Evolutionary conservation across 139 green algal species (phyloP), one percentile per base, ranked within the genome.

Genomic region (Tetradesmus obliquus): DNA sequence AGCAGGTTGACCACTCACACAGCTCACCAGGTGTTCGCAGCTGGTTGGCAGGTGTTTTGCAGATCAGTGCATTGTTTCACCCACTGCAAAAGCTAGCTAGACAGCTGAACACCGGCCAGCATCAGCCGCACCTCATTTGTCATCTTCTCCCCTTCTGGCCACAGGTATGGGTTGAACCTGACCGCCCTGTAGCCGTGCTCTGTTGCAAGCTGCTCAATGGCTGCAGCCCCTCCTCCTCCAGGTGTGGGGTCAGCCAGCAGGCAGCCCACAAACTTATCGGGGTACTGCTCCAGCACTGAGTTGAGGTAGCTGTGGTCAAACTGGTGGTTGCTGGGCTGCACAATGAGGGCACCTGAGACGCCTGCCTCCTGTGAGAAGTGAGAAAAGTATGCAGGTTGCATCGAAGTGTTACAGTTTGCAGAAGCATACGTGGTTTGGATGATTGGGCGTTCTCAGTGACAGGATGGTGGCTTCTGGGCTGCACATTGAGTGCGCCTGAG

Each of bases 151-250:
- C 92, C 93, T 20, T 93, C 79, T 24, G 95, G 95, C 96, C 96
- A 97, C 22, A 97, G 86, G 87, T 96, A 97, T 3, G 96, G 96
- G 87, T 97, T 97, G 94, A 97, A 97, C 53, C 96, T 89, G 17
- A 97, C 96, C 1, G 88, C 95, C 62, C 92, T 87, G 60, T 80
- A 92, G 24, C 91, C 91, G 51, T 89, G 87, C 66, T 93, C 19
- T 19, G 86, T 76, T 24, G 90, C 91, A 24, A 92, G 55, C 79
- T 83, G 54, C 76, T 93, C 91, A 45, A 93, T 94, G 15, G 76
- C 92, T 72, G 80, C 79, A 51, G 91, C 80, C 55, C 89, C 89
- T 19, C 84, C 91, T 53, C 85, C 91, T 69, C 87, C 81, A 51
- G 71, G 20, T 19, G 93, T 95, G 45, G 96, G 96, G 90, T 97